Base-by-base conservation (phyloP, 352 stramenopile genomes). In the Globisporangium barbulae region DNA sequence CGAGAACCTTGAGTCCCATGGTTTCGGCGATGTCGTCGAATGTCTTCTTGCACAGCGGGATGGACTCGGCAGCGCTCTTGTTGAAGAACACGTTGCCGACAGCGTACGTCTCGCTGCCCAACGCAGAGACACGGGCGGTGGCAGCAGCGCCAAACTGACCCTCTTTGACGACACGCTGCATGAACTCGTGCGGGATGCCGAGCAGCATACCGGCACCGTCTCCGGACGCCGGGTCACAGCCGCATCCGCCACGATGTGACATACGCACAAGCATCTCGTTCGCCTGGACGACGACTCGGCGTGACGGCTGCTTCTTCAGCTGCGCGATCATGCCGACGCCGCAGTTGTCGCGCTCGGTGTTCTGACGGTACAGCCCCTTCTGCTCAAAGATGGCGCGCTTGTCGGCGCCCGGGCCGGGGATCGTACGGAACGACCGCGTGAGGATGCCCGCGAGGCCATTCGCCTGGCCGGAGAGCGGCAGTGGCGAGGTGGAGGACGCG, bases 231-330 rank as follows among this genome's bases (percentile, higher is more conserved):
- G 96, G 94, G 73, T 98, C 96, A 69, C 96, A 99, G 53, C 96
- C 97, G 66, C 96, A 98, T 59, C 94, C 96, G 50, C 96, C 83
- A 56, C 96, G 79, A 81, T 99, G 97, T 50, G 88, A 96, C 96
- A 99, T 99, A 33, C 96, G 88, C 64, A 98, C 90, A 33, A 99
- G 86, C 96, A 99, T 99, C 73, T 98, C 93, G 78, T 98, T 98
- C 22, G 96, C 94, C 72, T 98, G 88, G 31, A 97, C 81, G 22
- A 99, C 94, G 33, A 82, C 96, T 56, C 88, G 80, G 45, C 95
- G 84, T 64, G 85, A 97, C 28, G 91, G 81, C 59, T 97, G 71
- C 58, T 93, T 97, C 74, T 98, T 98, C n/a, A 99, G 77, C 47
- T 96, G 94, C 22, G 96, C 97, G 60, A 98, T 96, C 61, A 99